Conservation (phyloP, 2,329 filamentous ascomycete species). For the Penicillium brasilianum region DNA sequence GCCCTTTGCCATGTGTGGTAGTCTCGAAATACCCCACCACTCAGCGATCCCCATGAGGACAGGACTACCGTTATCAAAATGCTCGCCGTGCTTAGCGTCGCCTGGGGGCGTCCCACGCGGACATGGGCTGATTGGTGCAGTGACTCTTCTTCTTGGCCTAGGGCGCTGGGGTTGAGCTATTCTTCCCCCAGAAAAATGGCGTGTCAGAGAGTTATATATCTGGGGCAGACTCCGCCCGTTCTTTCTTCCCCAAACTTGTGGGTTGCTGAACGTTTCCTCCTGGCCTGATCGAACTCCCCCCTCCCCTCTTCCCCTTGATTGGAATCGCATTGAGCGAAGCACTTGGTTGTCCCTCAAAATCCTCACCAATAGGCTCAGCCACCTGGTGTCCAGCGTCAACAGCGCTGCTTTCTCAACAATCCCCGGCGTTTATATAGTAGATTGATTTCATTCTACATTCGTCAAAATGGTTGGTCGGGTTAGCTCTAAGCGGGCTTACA, state of each 20-base stretch:
- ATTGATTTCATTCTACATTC: background rate
- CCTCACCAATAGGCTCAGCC: background rate
- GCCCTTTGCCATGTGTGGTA: slow-evolving; percentile 15
- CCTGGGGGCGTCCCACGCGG: slow-evolving; percentile 17
- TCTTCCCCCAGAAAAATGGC: slow-evolving; percentile 5
- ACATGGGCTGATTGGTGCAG: slow-evolving; percentile 21
- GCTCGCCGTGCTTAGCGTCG: slow-evolving; percentile 28
- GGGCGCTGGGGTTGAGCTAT: slow-evolving; percentile 11
- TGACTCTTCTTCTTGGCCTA: slow-evolving; percentile 16
- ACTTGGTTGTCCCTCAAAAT: background rate
- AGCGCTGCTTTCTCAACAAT: background rate
- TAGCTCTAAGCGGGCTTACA: slow-evolving; percentile 38
- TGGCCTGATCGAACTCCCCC: background rate
- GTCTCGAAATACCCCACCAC: slow-evolving; percentile 36
- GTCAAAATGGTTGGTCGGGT: slow-evolving; percentile 27
- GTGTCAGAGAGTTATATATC: slow-evolving; percentile 21
- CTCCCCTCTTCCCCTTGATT: background rate
- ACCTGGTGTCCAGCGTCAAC: background rate
- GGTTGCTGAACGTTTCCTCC: background rate
- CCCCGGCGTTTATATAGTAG: background rate
- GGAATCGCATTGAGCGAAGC: background rate
- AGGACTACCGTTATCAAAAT: slow-evolving; percentile 23
- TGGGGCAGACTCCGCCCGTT: slow-evolving; percentile 20
- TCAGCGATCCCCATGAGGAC: slow-evolving; percentile 30
- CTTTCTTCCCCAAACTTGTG: slow-evolving; percentile 10